Evolutionary conservation across 2,329 filamentous ascomycete species (phyloP).

Genomic region (Colletotrichum eremochloae): DNA sequence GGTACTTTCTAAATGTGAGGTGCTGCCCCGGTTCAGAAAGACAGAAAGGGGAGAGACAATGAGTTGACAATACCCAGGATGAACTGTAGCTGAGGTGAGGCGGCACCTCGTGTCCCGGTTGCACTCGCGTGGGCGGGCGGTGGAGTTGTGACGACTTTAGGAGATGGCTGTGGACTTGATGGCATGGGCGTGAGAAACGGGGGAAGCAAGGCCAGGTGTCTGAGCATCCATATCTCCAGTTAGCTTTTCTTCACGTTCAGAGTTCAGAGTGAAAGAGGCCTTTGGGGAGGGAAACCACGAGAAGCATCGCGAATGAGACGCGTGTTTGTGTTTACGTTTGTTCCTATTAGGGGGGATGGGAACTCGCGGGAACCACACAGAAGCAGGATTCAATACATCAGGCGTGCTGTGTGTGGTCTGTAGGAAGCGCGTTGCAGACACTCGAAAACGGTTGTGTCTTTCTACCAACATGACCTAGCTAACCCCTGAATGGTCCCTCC

Average conservation of each 20-base stretch:
- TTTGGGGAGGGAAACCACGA: not conserved
- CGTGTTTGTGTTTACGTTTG: not conserved
- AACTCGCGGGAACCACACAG: no score
- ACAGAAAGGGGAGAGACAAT: not conserved
- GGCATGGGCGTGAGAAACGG: not conserved
- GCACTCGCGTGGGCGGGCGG: not conserved
- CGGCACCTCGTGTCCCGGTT: no score
- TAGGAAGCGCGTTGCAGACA: no score
- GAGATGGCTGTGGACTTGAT: not conserved
- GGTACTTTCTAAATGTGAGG: no score
- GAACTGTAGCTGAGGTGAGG: not conserved
- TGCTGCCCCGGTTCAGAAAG: not conserved
- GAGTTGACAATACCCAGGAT: not conserved
- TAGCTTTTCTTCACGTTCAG: not conserved
- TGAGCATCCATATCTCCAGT: not conserved
- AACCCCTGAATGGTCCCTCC: no score
- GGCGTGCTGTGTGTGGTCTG: no score
- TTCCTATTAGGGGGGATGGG: not conserved
- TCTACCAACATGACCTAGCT: no score
- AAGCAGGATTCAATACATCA: no score
- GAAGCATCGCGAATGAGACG: not conserved
- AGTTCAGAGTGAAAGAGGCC: no score
- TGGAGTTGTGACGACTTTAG: not conserved
- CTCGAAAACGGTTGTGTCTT: no score
- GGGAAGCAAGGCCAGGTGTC: fast-evolving